Evolutionary conservation across 2,329 filamentous ascomycete species (phyloP).

Genomic region (Pseudogymnoascus sp.): DNA sequence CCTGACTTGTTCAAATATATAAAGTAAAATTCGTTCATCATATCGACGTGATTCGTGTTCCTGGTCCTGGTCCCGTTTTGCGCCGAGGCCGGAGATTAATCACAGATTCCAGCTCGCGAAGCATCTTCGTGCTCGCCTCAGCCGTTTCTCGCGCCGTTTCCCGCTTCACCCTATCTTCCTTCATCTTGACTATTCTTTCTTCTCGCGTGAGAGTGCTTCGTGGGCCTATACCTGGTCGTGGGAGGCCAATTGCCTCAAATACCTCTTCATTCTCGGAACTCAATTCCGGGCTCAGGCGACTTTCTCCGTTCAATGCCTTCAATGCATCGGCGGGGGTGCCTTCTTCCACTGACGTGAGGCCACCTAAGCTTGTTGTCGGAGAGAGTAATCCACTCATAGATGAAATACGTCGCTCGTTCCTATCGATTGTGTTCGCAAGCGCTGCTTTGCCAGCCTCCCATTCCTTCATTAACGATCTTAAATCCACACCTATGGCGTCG

Average conservation of each 20-base stretch:
- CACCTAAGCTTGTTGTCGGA: conserved; percentile 55
- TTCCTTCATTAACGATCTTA: conserved; percentile 69
- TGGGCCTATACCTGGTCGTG: conserved; percentile 61
- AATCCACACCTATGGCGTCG: conserved; percentile 83
- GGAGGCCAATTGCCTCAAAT: conserved; percentile 82
- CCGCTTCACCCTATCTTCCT: conserved; percentile 73
- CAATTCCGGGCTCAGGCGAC: conserved; percentile 41
- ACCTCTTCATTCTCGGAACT: conserved; percentile 65
- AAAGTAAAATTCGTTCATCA: conserved; percentile 18
- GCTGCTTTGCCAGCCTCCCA: conserved; percentile 86
- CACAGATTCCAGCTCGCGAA: conserved; percentile 85
- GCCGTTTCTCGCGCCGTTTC: conserved; percentile 62
- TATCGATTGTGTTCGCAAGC: conserved; percentile 71
- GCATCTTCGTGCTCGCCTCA: conserved; percentile 80
- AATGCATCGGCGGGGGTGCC: conserved; percentile 61
- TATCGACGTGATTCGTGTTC: conserved; percentile 27
- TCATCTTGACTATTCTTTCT: conserved; percentile 79
- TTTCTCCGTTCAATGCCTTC: conserved; percentile 68
- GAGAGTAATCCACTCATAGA: conserved; percentile 50
- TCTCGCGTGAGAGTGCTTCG: conserved; percentile 69
- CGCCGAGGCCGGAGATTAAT: conserved; percentile 51
- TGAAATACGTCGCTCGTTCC: conserved; percentile 63
- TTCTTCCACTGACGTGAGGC: conserved; percentile 54
- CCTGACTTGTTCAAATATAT: conserved; percentile 2
- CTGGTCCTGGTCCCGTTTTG: conserved; percentile 17